Evolutionary conservation across 208 protist genomes (phyloP), one percentile per base, ranked within the genome.

Genomic region (Herpetomonas tarakana): DNA sequence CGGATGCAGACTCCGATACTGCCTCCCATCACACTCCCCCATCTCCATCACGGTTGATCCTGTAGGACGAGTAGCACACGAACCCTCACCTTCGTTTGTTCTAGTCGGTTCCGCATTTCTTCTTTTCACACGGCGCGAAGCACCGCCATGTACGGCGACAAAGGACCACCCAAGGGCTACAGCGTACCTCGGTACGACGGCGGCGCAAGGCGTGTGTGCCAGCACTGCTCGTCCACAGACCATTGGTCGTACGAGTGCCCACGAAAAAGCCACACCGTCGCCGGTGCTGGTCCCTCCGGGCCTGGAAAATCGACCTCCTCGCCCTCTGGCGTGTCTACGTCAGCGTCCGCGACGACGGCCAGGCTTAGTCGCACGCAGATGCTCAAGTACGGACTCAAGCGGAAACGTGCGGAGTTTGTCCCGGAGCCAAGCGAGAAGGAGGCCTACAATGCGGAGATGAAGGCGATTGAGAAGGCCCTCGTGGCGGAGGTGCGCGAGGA

Each of bases 191-290:
- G 84, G 9, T 67, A 76, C 31, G 73, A 73, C 72, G 12, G 68
- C 56, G 4, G 47, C 1, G 9, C 52, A 1, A 7, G 51, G 16
- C 56, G 69, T 52, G 46, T 46, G 12, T 95, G 88, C 47, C 88
- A 95, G 65, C 68, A 76, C 35, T 95, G 88, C 67, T 47, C 53
- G 1, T 83, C 78, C 27, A 78, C 52, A 11, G 62, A 59, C 29
- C 88, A 95, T 67, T 95, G 88, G 86, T 88, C 88, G 3, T 95
- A 75, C 53, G 85, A 92, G 63, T 95, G 88, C 54, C 58, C 3
- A 38, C 52, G 25, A 80, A 72, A 21, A 21, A 58, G 22, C n/a
- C 28, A 1, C n/a, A n/a, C n/a, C n/a, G n/a, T n/a, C n/a, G n/a
- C n/a, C n/a, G n/a, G n/a, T n/a, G n/a, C n/a, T n/a, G n/a, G n/a